phyloP scores from a whole-genome alignment of 352 stramenopile genomes.

The Globisporangium alternatum region DNA sequence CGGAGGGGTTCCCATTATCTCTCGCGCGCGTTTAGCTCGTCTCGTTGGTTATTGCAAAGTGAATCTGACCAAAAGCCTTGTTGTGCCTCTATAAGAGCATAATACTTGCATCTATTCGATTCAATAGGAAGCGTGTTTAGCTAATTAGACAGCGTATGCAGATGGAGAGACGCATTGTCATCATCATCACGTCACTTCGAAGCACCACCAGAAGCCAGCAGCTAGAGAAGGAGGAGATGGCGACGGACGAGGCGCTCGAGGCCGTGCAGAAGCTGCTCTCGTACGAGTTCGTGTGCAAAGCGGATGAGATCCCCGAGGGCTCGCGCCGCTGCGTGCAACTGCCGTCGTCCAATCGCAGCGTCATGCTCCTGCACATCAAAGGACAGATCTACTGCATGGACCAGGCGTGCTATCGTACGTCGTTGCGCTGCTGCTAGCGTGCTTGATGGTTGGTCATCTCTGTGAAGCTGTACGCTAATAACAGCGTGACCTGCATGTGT shows the following conservation, averaged over 20 bases:
- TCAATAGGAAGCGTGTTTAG: too few species aligned
- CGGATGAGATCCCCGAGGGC: conserved; percentile 52
- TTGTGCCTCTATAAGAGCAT: too few species aligned
- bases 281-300: conserved; percentile 70
- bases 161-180: too few species aligned
- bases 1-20: not conserved
- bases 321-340: conserved; percentile 54
- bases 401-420: conserved; percentile 82
- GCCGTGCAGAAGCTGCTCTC: conserved; percentile 36
- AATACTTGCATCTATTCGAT: too few species aligned
- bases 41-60: not conserved
- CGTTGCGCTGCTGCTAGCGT: not conserved
- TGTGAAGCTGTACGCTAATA: not conserved
- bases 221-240: conserved; percentile 2
- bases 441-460: not conserved
- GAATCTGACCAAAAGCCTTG: not conserved
- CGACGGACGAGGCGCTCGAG: conserved; percentile 12
- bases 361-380: conserved; percentile 64
- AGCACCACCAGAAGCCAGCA: conserved; percentile 1
- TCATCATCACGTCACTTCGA: not conserved
- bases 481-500: not conserved
- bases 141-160: too few species aligned
- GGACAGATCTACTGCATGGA: conserved; percentile 82
- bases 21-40: not conserved
- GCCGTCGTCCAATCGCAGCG: conserved; percentile 60